Evolutionary conservation across 1,284 basidiomycete species (phyloP).

Genomic region (Entoloma clypeatum): DNA sequence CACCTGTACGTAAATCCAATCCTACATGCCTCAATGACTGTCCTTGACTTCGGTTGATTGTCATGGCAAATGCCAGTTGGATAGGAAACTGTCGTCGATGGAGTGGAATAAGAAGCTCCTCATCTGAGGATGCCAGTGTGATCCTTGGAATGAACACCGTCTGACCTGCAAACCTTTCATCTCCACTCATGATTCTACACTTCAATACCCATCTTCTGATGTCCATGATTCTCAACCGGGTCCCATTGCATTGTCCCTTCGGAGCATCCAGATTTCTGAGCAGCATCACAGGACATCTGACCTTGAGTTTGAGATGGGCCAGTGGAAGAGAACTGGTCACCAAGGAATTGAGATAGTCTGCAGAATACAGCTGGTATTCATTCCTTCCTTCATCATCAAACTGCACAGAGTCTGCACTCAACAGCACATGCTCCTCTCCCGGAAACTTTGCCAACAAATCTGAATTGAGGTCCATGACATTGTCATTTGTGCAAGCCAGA

Average conservation of each 20-base stretch:
- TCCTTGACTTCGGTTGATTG: slow-evolving; percentile 38
- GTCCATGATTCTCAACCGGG: slow-evolving; percentile 25
- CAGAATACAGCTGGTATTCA: no score
- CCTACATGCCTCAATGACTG: slow-evolving; percentile 24
- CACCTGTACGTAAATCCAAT: slow-evolving; percentile 30
- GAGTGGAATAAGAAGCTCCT: slow-evolving; percentile 22
- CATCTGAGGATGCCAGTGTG: slow-evolving; percentile 17
- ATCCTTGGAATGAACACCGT: slow-evolving; percentile 23
- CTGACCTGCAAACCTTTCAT: slow-evolving; percentile 22
- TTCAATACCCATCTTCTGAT: neutral
- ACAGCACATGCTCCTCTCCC: no score
- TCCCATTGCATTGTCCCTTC: slow-evolving; percentile 38
- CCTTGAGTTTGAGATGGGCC: no score
- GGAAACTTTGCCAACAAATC: no score
- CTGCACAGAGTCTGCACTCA: no score
- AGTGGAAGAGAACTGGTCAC: no score
- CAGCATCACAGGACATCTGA: slow-evolving; percentile 35
- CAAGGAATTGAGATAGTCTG: no score
- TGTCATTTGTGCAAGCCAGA: no score
- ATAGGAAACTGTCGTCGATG: slow-evolving; percentile 28
- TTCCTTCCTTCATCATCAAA: no score
- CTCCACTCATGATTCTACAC: slow-evolving; percentile 26
- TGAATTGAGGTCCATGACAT: no score
- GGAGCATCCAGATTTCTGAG: slow-evolving; percentile 30
- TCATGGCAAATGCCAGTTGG: slow-evolving; percentile 31